Evolutionary conservation across 345 rosid genomes (phyloP), one percentile per base, ranked within the genome.

Genomic region (Moricandia moricandioides): DNA sequence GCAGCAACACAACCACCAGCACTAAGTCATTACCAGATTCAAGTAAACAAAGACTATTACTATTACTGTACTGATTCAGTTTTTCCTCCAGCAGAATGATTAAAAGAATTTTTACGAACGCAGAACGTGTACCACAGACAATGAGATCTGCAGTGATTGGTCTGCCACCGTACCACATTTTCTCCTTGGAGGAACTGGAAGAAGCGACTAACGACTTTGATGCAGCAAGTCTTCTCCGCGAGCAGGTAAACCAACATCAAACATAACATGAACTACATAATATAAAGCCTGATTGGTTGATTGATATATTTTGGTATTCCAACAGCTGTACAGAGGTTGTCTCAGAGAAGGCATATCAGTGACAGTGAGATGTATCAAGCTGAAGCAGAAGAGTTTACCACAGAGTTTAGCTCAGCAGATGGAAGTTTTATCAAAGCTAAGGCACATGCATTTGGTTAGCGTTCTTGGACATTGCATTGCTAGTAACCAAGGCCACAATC

Each of bases 121-220:
- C 79, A 94, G 98, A 89, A 76, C 87, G 91, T 37, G 92, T 88
- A 78, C 95, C 95, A 1, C 93, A 86, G 59, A 88, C 91, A 40
- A 88, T 91, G 98, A 88, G 94, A 73, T 84, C 89, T 12, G 90
- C 88, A 33, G 90, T 90, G 24, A 85, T 94, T 6, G 97, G 98
- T 56, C 88, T 94, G n/a, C 86, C 89, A 18, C 88, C 91, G 0
- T 91, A 87, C 72, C 85, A 84, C 0, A 83, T 81, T 59, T 91
- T 87, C 85, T 81, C 87, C 21, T 79, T 91, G 78, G 97, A 94
- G 76, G 96, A 94, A 56, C 73, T 94, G 16, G 97, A 94, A 80
- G 93, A 88, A 60, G 98, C 91, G 30, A 94, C 96, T 8, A 86
- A 84, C 78, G 85, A 85, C 63, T 94, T 94, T 70, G 89, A 94